These are phyloP conservation scores for Vitis rupestris DNA, from an alignment of 164 flowering plant genomes.

Conservation along the genomic window DNA sequence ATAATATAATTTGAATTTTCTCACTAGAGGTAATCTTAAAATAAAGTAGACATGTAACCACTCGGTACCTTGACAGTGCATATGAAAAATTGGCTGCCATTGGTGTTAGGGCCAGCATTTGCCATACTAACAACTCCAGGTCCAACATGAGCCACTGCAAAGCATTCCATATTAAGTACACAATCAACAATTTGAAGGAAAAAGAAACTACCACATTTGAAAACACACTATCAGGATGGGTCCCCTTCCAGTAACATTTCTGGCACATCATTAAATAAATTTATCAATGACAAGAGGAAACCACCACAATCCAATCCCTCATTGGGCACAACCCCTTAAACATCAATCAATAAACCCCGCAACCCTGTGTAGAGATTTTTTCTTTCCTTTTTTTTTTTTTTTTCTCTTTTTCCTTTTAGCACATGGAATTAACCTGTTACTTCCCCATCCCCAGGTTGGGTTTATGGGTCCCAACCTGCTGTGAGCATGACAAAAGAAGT, in stretches of 20 bases:
- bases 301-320: too few species aligned
- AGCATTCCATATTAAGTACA: neutral
- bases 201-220: neutral
- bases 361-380: too few species aligned
- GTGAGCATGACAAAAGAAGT: neutral
- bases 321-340: too few species aligned
- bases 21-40: neutral
- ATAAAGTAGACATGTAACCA: neutral
- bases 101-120: constrained; percentile 95
- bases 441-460: neutral
- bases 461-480: neutral
- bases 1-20: neutral
- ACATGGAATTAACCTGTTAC: too few species aligned
- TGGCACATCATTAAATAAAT: too few species aligned
- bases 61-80: constrained; percentile 91
- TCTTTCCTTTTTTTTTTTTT: too few species aligned
- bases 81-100: constrained; percentile 98
- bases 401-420: too few species aligned
- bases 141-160: constrained; percentile 66
- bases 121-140: constrained; percentile 86
- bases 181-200: neutral
- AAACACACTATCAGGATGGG: too few species aligned
- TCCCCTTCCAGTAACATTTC: neutral
- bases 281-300: too few species aligned
- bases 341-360: too few species aligned